phyloP scores from a whole-genome alignment of 1,284 basidiomycete genomes.

The Cryptococcus maquisensis region DNA sequence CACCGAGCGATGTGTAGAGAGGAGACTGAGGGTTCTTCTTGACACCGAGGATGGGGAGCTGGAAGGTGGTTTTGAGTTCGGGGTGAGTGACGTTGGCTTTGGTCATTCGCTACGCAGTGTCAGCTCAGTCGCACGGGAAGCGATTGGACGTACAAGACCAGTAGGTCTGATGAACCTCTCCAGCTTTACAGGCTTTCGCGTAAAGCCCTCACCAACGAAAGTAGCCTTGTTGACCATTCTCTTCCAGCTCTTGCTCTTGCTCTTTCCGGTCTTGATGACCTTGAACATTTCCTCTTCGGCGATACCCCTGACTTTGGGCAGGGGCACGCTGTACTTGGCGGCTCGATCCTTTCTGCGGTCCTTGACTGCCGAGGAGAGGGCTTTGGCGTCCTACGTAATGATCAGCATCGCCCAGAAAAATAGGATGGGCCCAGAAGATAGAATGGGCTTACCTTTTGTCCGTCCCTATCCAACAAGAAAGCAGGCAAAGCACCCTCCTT shows the following conservation, averaged over 20 bases:
- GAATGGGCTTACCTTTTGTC: slow-evolving; percentile 62
- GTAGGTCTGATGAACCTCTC: slow-evolving; percentile 97
- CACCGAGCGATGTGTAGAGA: slow-evolving; percentile 79
- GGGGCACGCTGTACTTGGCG: slow-evolving; percentile 92
- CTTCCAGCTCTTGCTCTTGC: slow-evolving; percentile 97
- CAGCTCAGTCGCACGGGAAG: neutral
- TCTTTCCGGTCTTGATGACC: slow-evolving; percentile 97
- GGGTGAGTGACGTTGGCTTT: slow-evolving; percentile 99
- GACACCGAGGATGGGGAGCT: slow-evolving; percentile 94
- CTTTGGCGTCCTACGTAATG: slow-evolving; percentile 72
- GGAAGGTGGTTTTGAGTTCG: slow-evolving; percentile 97
- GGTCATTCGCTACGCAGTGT: slow-evolving; percentile 70
- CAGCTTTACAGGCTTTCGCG: slow-evolving; percentile 97
- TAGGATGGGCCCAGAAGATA: no score
- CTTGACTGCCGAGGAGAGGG: slow-evolving; percentile 94
- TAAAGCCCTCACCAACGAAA: slow-evolving; percentile 97
- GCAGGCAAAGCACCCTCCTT: slow-evolving; percentile 87
- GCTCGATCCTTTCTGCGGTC: slow-evolving; percentile 99
- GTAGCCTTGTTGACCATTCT: slow-evolving; percentile 99
- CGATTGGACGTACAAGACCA: slow-evolving; percentile 58
- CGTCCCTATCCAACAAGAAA: slow-evolving; percentile 93
- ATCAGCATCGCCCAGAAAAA: neutral
- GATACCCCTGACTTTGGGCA: slow-evolving; percentile 96
- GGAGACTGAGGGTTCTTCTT: slow-evolving; percentile 99
- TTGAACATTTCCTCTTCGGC: slow-evolving; percentile 99